phyloP scores from a whole-genome alignment of 2,329 filamentous ascomycete species.

The Zymoseptoria tritici region DNA sequence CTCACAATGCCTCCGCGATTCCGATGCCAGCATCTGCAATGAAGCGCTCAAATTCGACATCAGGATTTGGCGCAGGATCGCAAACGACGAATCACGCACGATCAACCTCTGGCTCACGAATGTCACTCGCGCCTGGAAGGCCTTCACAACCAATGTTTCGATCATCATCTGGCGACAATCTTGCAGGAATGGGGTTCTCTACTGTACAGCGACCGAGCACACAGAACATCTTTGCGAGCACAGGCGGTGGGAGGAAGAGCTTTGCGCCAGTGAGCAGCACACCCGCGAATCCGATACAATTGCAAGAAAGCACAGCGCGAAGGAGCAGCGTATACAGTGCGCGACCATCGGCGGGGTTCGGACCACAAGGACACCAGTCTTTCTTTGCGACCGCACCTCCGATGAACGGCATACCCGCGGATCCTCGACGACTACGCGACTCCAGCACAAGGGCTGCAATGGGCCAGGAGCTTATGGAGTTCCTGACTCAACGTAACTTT shows the following conservation, averaged over 20 bases:
- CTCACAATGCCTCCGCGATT: conserved; percentile 67
- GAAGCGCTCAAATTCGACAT: conserved; percentile 81
- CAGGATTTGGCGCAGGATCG: conserved; percentile 55
- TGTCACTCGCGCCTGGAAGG: conserved; percentile 76
- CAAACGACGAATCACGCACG: conserved; percentile 68
- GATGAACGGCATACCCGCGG: conserved; percentile 72
- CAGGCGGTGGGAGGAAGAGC: conserved; percentile 59
- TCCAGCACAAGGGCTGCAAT: conserved; percentile 72
- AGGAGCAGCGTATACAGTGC: conserved; percentile 64
- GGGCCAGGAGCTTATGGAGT: conserved; percentile 83
- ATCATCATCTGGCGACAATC: conserved; percentile 71
- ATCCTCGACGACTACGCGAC: conserved; percentile 81
- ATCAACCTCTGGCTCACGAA: conserved; percentile 72
- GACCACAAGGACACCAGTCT: conserved; percentile 62
- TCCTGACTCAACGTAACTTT: conserved; percentile 87
- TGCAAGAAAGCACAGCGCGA: conserved; percentile 51
- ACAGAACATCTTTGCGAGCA: conserved; percentile 53
- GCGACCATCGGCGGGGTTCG: conserved; percentile 57
- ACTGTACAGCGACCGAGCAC: conserved; percentile 81
- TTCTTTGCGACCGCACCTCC: conserved; percentile 88
- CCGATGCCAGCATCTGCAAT: conserved; percentile 88
- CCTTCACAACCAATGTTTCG: conserved; percentile 85
- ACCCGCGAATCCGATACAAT: conserved; percentile 34
- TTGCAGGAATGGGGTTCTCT: conserved; percentile 64
- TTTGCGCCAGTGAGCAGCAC: conserved; percentile 55